phyloP scores from a whole-genome alignment of 345 rosid genomes.

The Salix arbutifolia region DNA sequence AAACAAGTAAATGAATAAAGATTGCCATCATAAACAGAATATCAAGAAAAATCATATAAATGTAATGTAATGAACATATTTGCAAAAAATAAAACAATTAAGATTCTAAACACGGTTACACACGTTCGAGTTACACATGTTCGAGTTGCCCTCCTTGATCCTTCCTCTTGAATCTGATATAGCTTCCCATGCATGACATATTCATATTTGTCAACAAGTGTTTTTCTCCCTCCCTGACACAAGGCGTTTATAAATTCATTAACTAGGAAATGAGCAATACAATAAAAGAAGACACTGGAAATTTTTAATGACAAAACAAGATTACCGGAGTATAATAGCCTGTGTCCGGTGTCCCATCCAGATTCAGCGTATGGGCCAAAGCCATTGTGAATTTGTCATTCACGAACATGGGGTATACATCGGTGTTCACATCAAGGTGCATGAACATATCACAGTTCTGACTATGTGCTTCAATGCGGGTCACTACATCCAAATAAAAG shows the following conservation, averaged over 20 bases:
- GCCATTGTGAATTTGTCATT: slow-evolving; percentile 64
- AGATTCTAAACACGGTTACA: neutral
- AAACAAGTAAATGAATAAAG: neutral
- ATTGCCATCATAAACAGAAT: neutral
- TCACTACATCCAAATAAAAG: slow-evolving; percentile 28
- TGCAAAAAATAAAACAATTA: neutral
- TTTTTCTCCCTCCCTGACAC: neutral
- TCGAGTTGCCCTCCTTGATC: neutral
- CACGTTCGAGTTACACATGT: too few species aligned
- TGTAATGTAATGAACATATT: neutral
- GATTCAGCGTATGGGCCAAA: slow-evolving; percentile 55
- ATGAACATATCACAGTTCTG: slow-evolving; percentile 40
- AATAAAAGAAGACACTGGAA: neutral
- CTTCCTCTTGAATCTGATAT: neutral
- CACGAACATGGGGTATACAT: slow-evolving; percentile 53
- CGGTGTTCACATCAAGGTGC: slow-evolving; percentile 38
- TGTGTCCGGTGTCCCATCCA: slow-evolving; percentile 75
- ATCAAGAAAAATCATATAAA: neutral
- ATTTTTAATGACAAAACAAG: neutral
- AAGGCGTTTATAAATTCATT: too few species aligned
- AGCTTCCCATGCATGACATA: slow-evolving; percentile 10
- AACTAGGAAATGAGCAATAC: neutral
- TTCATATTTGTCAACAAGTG: neutral
- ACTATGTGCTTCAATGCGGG: slow-evolving; percentile 67
- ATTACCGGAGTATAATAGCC: slow-evolving; percentile 62